Percentiles rank a stretch among this genome's conserved stretches.
Evolutionary conservation across 306 rosid genomes (phyloP).

Genomic region (Dryas alaskensis): DNA sequence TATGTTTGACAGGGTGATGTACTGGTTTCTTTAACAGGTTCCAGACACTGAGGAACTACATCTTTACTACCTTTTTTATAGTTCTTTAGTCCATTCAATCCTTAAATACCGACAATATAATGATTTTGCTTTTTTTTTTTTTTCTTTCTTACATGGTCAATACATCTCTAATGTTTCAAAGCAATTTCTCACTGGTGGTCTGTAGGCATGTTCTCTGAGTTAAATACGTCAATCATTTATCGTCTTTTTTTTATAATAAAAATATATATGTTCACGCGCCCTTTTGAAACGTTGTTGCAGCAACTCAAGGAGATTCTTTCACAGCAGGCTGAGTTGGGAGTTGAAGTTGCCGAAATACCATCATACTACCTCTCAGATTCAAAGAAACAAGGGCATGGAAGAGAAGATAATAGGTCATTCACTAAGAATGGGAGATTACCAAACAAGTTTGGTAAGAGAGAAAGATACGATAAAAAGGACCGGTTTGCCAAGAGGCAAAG

Average conservation of each 20-base stretch:
- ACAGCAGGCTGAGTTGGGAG: slow-evolving; percentile 87
- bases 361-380: slow-evolving; percentile 56
- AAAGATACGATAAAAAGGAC: slow-evolving; percentile 39
- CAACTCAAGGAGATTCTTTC: slow-evolving; percentile 84
- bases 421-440: slow-evolving; percentile 36
- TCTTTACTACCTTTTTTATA: background rate
- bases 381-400: slow-evolving; percentile 32
- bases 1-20: slow-evolving; percentile 1
- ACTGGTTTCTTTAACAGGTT: background rate
- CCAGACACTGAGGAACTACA: background rate
- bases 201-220: background rate
- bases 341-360: slow-evolving; percentile 96
- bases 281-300: slow-evolving; percentile 31
- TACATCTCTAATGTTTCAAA: background rate
- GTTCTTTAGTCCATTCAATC: too few relatives aligned
- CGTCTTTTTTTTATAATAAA: too few relatives aligned
- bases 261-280: background rate
- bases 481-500: slow-evolving; percentile 53
- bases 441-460: slow-evolving; percentile 48
- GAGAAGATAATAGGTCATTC: slow-evolving; percentile 30
- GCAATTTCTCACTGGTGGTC: background rate
- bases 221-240: background rate
- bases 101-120: background rate
- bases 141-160: slow-evolving; percentile 9
- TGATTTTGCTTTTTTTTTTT: background rate